Evolutionary conservation across 2,329 filamentous ascomycete species (phyloP).

Genomic region (Botrytis hyacinthi): DNA sequence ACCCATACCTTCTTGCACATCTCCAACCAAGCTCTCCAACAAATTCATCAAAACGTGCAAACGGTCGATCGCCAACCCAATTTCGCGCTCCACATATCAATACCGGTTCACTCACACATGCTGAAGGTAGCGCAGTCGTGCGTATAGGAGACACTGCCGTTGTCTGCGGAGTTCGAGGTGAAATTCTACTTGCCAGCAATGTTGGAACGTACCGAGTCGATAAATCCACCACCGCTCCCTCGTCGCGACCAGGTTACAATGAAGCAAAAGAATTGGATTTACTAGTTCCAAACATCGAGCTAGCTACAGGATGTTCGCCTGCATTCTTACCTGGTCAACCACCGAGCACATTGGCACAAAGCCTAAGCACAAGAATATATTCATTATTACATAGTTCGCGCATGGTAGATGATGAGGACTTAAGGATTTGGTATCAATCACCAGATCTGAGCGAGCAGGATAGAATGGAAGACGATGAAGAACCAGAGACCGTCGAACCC

Average conservation of each 20-base stretch:
- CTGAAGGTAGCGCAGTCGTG: constrained; percentile 85
- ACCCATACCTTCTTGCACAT: constrained; percentile 86
- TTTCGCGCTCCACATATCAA: constrained; percentile 75
- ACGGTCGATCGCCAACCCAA: constrained; percentile 70
- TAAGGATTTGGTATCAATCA: constrained; percentile 69
- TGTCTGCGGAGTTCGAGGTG: constrained; percentile 88
- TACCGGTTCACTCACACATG: constrained; percentile 79
- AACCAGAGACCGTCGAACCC: constrained; percentile 37
- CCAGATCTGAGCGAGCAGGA: constrained; percentile 49
- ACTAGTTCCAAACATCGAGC: constrained; percentile 88
- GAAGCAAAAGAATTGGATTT: constrained; percentile 64
- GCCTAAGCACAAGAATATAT: constrained; percentile 73
- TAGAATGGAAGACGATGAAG: constrained; percentile 41
- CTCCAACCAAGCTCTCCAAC: constrained; percentile 59
- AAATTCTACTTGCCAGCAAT: constrained; percentile 73
- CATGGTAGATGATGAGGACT: constrained; percentile 61
- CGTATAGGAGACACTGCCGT: constrained; percentile 86
- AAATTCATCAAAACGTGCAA: constrained; percentile 67
- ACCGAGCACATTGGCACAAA: constrained; percentile 77
- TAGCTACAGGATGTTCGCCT: constrained; percentile 87
- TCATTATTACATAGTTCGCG: constrained; percentile 70
- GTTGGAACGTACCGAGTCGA: constrained; percentile 63
- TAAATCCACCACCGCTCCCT: constrained; percentile 40
- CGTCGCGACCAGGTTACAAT: constrained; percentile 38
- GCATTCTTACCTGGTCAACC: constrained; percentile 81